Evolutionary conservation across 495 filamentous ascomycete genomes (phyloP).

Genomic region (Penicillium daleae): DNA sequence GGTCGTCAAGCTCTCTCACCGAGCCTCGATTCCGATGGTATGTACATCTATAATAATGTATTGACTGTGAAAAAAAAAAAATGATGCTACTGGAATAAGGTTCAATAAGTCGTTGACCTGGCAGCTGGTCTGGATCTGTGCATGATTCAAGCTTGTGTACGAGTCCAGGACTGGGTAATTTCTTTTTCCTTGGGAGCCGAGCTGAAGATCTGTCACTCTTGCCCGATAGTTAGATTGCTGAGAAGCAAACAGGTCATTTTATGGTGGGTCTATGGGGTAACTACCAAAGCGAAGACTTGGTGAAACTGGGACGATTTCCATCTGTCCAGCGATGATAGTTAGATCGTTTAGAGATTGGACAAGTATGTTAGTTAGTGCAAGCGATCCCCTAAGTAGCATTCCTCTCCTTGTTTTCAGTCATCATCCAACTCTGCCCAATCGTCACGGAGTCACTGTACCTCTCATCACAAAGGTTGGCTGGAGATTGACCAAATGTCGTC

Average conservation of each 20-base stretch:
- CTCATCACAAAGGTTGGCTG: not conserved
- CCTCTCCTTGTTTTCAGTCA: not conserved
- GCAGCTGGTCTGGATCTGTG: too few species aligned
- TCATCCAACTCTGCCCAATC: not conserved
- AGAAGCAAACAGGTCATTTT: not conserved
- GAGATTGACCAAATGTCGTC: not conserved
- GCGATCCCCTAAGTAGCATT: not conserved
- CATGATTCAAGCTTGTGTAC: too few species aligned
- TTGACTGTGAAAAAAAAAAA: not conserved
- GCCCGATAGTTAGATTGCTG: not conserved
- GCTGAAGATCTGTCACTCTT: not conserved
- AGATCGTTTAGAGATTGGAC: not conserved
- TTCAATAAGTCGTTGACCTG: not conserved
- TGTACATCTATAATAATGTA: not conserved
- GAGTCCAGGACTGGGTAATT: not conserved
- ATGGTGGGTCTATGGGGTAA: not conserved
- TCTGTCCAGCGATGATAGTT: not conserved
- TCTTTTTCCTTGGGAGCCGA: not conserved
- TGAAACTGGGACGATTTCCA: not conserved
- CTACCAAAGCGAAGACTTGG: not conserved
- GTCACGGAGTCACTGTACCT: not conserved
- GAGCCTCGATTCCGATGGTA: not conserved
- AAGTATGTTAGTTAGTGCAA: not conserved
- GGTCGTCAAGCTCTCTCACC: not conserved
- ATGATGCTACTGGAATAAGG: not conserved